phyloP scores from a whole-genome alignment of 805 yeast species.

The Yamadazyma endophytica region DNA sequence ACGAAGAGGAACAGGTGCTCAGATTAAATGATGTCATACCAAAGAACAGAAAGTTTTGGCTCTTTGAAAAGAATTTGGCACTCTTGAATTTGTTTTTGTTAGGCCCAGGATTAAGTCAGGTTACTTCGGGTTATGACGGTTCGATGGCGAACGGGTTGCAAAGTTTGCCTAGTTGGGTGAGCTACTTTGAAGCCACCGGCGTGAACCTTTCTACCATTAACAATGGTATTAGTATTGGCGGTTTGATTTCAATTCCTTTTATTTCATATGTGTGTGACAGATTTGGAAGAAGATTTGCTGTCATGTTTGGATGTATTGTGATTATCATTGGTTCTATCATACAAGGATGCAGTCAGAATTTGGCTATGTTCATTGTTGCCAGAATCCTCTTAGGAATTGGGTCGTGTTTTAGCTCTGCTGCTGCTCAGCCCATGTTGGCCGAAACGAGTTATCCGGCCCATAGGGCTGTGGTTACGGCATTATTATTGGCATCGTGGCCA shows the following conservation, averaged over 20 bases:
- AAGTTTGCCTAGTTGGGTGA: slow-evolving; percentile 33
- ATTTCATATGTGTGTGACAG: slow-evolving; percentile 3
- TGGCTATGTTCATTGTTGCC: slow-evolving; percentile 13
- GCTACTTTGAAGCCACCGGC: not conserved
- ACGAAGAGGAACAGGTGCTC: not conserved
- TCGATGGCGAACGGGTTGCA: slow-evolving; percentile 48
- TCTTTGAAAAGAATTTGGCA: slow-evolving; percentile 4
- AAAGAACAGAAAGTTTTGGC: slow-evolving; percentile 1
- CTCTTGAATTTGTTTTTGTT: slow-evolving; percentile 5
- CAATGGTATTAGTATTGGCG: slow-evolving; percentile 24
- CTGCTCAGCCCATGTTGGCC: slow-evolving; percentile 44
- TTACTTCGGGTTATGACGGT: slow-evolving; percentile 37
- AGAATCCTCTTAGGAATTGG: slow-evolving; percentile 49
- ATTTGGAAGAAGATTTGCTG: slow-evolving; percentile 29
- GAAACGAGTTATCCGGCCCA: slow-evolving; percentile 46
- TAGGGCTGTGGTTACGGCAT: slow-evolving; percentile 34
- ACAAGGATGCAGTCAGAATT: slow-evolving; percentile 20
- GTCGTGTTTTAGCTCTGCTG: slow-evolving; percentile 30
- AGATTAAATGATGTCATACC: slow-evolving; percentile 2
- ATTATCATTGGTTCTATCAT: slow-evolving; percentile 22
- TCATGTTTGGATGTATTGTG: slow-evolving; percentile 17
- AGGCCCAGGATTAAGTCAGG: slow-evolving; percentile 6
- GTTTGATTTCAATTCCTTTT: slow-evolving; percentile 8
- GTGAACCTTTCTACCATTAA: too few species aligned
- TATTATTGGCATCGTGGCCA: slow-evolving; percentile 47